These are phyloP conservation scores for Mangifera indica DNA, from an alignment of 345 rosid species.

Conservation along the genomic window DNA sequence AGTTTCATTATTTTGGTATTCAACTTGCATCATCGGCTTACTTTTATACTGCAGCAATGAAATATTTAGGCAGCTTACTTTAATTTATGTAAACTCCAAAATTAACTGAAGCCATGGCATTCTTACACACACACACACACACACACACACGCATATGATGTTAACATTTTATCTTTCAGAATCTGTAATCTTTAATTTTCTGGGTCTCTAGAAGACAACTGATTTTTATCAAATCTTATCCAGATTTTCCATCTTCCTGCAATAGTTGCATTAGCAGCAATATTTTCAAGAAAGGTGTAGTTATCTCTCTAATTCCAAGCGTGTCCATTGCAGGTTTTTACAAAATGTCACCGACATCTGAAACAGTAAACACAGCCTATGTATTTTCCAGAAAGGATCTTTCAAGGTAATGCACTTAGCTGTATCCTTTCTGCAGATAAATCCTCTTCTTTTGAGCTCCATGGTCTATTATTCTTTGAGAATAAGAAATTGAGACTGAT, in stretches of 20 bases:
- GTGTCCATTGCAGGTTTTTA: conserved; percentile 59
- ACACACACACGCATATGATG: no score
- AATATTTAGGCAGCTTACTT: not conserved
- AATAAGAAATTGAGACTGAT: not conserved
- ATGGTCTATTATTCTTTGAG: not conserved
- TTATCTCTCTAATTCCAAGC: not conserved
- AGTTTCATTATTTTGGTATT: not conserved
- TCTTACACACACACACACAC: not conserved
- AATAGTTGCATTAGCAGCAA: not conserved
- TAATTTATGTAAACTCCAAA: not conserved
- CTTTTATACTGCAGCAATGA: not conserved
- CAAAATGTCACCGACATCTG: conserved; percentile 59
- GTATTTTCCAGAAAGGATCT: conserved; percentile 84
- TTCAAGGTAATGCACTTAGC: conserved; percentile 55
- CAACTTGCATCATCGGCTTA: not conserved
- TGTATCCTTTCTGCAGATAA: not conserved
- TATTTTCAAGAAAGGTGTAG: conserved; percentile 4
- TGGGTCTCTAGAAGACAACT: not conserved
- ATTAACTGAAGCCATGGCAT: not conserved
- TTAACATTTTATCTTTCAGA: not conserved
- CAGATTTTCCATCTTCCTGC: not conserved
- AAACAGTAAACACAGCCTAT: conserved; percentile 71
- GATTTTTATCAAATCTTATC: not conserved
- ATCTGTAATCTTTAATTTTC: not conserved
- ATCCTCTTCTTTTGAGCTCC: conserved; percentile 4